Base-by-base conservation (phyloP, 108 stramenopile species). In the Schizochytrium sp. region DNA sequence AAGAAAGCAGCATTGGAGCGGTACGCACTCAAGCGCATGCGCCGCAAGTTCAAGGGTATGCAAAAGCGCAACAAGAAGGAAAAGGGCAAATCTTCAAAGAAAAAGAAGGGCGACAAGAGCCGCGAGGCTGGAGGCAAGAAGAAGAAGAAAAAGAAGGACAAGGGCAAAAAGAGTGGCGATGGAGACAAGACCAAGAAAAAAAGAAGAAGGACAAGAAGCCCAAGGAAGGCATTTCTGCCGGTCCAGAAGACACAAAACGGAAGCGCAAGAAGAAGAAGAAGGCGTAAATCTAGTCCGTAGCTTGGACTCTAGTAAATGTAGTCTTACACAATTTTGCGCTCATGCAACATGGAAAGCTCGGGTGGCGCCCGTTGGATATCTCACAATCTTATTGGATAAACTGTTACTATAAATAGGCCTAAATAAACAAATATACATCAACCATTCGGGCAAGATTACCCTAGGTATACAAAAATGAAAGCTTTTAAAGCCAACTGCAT, bases 1-100 rank as follows among this genome's bases (percentile, higher is more conserved):
- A 91, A 89, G 60, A 93, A 91, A 72, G 91, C 90, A 47, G 94
- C 94, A 59, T 76, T 95, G n/a, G 91, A 94, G 45, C 91, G 93
- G 50, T 96, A 95, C 89, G 93, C 93, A 4, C 88, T 95, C 76
- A 93, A 95, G 88, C 90, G 94, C 55, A 91, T 94, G 91, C 89
- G 94, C 19, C 88, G 95, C 53, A 94, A 94, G 93, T 95, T 95
- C 90, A 95, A 95, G 92, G 90, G 91, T 64, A 83, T 83, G 76
- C 76, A 83, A 45, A 76, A 87, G 19, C 42, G 46, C 17, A 87
- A 76, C 50, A 88, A 90, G 44, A 87, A 90, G 41, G 56, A 28
- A 10, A 90, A 88, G 60, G 46, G 46, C 2, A 69, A 69, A 28
- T 28, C 28, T 28, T 28, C 28, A 28, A 28, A 28, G 28, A 89